Base-by-base conservation (phyloP, 176 grass and related monocot genomes). In the Cymbopogon citratus region DNA sequence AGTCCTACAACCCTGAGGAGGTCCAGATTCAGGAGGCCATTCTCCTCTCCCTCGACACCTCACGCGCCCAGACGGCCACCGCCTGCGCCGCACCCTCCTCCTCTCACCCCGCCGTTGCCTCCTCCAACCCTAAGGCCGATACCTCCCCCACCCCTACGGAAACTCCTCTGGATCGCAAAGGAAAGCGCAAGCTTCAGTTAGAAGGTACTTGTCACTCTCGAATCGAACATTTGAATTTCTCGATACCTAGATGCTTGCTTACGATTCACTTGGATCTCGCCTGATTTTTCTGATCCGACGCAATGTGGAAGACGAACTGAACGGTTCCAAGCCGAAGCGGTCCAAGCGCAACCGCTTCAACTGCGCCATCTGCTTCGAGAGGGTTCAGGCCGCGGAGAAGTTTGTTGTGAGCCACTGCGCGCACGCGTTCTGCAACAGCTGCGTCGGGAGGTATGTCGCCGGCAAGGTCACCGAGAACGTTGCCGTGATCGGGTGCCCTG, bases 361-460 rank as follows among this genome's bases (percentile, higher is more conserved):
- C 45, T 94, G 91, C 71, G 31, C 21, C 46, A 91, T 94, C 86
- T 94, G 91, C 80, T 86, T 91, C 61, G 88, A 94, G 29, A 66
- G 16, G 54, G 49, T 86, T 12, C 70, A 57, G 10, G n/a, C 62
- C 0, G 26, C 70, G 2, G 83, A 94, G 65, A 39, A 41, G 65
- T 90, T 91, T 25, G 2, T 7, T 16, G 66, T 91, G 46, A 65
- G 54, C 11, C 31, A 67, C 24, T 93, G 91, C 38, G 16, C 48
- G 21, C 91, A 93, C 26, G 80, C 51, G 2, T 93, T 90, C 83
- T 93, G 88, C 85, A 75, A 66, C 0, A 7, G 45, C 65, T 93
- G 91, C 33, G 27, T 93, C 10, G 75, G 79, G 0, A 41, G 41
- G 57, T 91, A 91, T 31, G 59, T 94, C 6, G 72, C 86, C 0